Evolutionary conservation across 2,329 filamentous ascomycete species (phyloP), one percentile per base, ranked within the genome.

Genomic region (Tolypocladium guangdongense): DNA sequence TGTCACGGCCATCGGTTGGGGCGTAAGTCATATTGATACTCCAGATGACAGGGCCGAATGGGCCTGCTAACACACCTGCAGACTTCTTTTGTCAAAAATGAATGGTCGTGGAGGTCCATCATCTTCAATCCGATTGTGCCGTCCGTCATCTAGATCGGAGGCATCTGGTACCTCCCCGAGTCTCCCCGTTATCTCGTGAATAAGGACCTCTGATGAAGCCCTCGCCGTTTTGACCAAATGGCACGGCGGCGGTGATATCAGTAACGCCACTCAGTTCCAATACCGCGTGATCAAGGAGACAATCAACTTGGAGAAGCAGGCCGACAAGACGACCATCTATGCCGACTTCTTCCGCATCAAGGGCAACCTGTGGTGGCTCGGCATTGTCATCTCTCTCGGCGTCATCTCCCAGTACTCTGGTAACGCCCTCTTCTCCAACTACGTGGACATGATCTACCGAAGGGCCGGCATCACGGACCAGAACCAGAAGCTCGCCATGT

Each of bases 61-160:
- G 81, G 83, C 33, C 80, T 80, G 4, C 81, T 79, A 71, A 74
- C 85, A 50, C 81, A 82, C 36, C 84, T 82, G 72, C 83, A 80
- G 35, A 86, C 83, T 1, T 71, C 78, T 27, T 70, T 74, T 37
- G 78, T 86, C 55, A 63, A 69, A 10, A 77, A 67, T 57, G 72
- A 85, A 60, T 87, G 83, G 83, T 81, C 80, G 3, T 88, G 84
- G 84, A 74, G 83, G 50, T 80, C 79, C 38, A 82, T 85, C 50
- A 81, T 80, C 10, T 71, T 86, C n/a, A 70, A 87, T 14, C 84
- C 87, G 68, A 75, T 78, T 35, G 63, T 81, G 0, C 82, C 83
- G 0, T 83, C 81, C 0, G 57, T 83, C 14, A 71, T 86, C 53
- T 83, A 87, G 70, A 71, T 87, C 41, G 52, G 68, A n/a, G 83